Evolutionary conservation across 1,284 basidiomycete genomes (phyloP), one percentile per base, ranked within the genome.

Genomic region (Coniophora puteana): DNA sequence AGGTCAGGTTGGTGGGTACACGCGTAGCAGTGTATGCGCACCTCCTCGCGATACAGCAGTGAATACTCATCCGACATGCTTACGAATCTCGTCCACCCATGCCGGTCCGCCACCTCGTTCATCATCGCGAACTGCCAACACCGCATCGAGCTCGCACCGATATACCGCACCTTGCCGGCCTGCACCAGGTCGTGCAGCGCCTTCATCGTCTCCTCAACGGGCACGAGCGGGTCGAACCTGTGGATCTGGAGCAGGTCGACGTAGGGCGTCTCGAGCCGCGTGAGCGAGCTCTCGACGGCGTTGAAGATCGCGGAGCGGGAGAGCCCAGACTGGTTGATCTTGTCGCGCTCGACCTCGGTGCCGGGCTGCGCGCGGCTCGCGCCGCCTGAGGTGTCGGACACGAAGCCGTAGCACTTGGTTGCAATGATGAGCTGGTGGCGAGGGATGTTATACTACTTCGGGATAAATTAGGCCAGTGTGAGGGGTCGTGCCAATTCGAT

Each of bases 201-300:
- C 18, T 65, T 63, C 71, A 72, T 73, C 1, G 66, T 71, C 49
- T 73, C 67, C 31, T 68, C 65, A 1, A 54, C 50, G 0, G 71
- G 58, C 0, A 61, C 59, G 0, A 53, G 38, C 1, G 51, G 42
- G 41, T 71, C 70, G 36, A 60, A 70, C 7, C 63, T 57, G 38
- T 76, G 71, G 38, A 70, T 67, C 43, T 71, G 68, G 18, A 72
- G 53, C 3, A 75, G 60, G 46, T 76, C 73, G 36, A 77, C 57
- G 51, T 75, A 74, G 6, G 68, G 46, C 11, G 65, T 68, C 23
- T 65, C 49, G 5, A 76, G 60, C 2, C 73, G 62, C 11, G 45
- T 43, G 1, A 76, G 61, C 0, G 65, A 71, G 0, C 63, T 71
- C 0, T 72, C 65, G 41, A 74, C 63, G 1, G 64, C 59, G 38